Base-by-base conservation (phyloP, 768 basidiomycete genomes). In the Rhodotorula graminis region DNA sequence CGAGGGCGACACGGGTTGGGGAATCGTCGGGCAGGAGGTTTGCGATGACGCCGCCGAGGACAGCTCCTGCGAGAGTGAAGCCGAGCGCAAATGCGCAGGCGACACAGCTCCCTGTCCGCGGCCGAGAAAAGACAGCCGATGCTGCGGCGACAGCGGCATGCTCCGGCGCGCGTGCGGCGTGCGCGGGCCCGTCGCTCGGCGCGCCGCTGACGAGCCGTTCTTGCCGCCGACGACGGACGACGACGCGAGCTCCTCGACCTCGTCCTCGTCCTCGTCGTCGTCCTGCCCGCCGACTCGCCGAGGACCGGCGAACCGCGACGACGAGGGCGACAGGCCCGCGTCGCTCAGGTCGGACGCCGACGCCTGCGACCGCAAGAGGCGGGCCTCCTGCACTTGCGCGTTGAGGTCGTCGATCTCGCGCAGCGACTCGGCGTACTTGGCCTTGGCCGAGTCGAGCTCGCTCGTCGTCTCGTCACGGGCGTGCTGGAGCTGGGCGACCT, bases 381-480 rank as follows among this genome's bases (percentile, higher is more conserved):
- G 92, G 15, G 87, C 86, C 79, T 95, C 94, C 78, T 93, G 87
- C 46, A 95, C 88, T 80, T 96, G 92, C n/a, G 88, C 86, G 27
- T 89, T 89, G 53, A 99, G 86, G 77, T 94, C 92, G n/a, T 90
- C 90, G 70, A 99, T 95, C 81, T 95, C 91, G 61, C 87, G 86
- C 44, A 97, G 85, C 27, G 94, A 91, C 71, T 95, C 90, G 44
- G 88, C 88, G 79, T 94, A 97, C 81, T 94, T 94, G 66, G 83
- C 81, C 2, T 89, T 88, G 49, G 96, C 86, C 2, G 87, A 84
- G 14, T 91, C 88, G 50, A 94, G 85, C 76, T 94, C 91, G 15
- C 87, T 83, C 31, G 94, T 84, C 0, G 91, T 92, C 55, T 88
- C 88, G 18, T 87, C 87, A 77, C 93, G 90, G 7, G 88, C 90